Evolutionary conservation across 176 grass and related monocot species (phyloP).

Genomic region (Pontederia paniculata): DNA sequence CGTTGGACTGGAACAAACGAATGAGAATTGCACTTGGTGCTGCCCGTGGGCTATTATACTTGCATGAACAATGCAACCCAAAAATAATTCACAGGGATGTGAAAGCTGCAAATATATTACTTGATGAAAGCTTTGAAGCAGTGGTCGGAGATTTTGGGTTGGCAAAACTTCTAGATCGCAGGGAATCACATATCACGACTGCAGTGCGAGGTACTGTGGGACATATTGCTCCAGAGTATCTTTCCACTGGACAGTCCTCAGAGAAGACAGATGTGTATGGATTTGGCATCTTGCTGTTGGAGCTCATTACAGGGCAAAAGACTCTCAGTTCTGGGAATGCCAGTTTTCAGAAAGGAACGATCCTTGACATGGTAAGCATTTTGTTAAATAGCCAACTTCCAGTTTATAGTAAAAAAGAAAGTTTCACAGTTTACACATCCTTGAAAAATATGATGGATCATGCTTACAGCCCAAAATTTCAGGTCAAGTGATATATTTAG

Average conservation of each 20-base stretch:
- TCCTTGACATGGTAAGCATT: slow-evolving; percentile 74
- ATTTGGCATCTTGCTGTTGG: slow-evolving; percentile 91
- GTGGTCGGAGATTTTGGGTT: slow-evolving; percentile 94
- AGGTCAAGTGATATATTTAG: no score
- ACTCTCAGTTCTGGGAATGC: slow-evolving; percentile 63
- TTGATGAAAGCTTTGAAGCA: slow-evolving; percentile 83
- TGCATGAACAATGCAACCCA: slow-evolving; percentile 95
- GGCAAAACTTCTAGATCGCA: slow-evolving; percentile 82
- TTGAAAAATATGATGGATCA: not conserved
- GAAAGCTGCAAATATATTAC: slow-evolving; percentile 90
- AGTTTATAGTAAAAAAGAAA: not conserved
- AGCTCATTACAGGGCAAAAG: slow-evolving; percentile 83
- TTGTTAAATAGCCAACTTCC: not conserved
- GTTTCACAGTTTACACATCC: not conserved
- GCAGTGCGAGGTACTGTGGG: slow-evolving; percentile 86
- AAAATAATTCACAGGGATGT: slow-evolving; percentile 98
- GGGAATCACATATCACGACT: slow-evolving; percentile 91
- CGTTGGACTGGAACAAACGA: slow-evolving; percentile 81
- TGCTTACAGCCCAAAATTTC: no score
- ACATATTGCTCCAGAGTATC: slow-evolving; percentile 94
- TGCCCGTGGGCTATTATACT: slow-evolving; percentile 77
- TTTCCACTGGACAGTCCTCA: slow-evolving; percentile 92
- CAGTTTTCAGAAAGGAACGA: slow-evolving; percentile 76
- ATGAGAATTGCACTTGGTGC: slow-evolving; percentile 77
- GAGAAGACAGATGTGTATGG: slow-evolving; percentile 96